phyloP scores from a whole-genome alignment of 352 stramenopile species.

The Pythium monospermum region DNA sequence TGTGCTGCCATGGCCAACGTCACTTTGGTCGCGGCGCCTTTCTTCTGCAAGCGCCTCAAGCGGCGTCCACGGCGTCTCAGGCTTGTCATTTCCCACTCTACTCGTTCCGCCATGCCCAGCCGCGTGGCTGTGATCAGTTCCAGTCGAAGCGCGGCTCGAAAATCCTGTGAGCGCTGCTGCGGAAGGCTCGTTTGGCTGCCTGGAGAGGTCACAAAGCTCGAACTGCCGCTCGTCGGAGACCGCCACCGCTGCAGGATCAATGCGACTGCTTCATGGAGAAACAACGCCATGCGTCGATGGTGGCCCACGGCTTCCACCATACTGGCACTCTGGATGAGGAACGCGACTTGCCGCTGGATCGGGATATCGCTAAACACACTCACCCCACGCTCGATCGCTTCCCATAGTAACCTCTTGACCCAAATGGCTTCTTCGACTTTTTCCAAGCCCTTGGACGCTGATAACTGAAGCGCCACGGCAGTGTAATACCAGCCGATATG shows the following conservation, averaged over 20 bases:
- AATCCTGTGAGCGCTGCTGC: constrained; percentile 33
- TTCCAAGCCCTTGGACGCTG: constrained; percentile 17
- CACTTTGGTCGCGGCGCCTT: not conserved
- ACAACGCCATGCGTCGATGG: constrained; percentile 54
- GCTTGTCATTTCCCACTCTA: constrained; percentile 44
- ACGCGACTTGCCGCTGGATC: constrained; percentile 50
- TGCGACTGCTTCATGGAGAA: constrained; percentile 59
- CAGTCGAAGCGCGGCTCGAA: constrained; percentile 53
- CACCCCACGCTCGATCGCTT: constrained; percentile 57
- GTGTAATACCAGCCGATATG: constrained; percentile 75
- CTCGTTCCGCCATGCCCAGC: constrained; percentile 37
- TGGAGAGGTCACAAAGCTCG: constrained; percentile 6
- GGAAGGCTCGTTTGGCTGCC: constrained; percentile 3
- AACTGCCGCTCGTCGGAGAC: constrained; percentile 8
- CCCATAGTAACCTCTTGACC: constrained; percentile 66
- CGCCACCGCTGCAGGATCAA: constrained; percentile 15
- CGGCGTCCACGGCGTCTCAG: constrained; percentile 22
- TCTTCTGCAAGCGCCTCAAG: constrained; percentile 17
- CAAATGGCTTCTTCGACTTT: constrained; percentile 55
- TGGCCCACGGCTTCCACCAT: constrained; percentile 68
- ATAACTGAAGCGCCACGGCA: constrained; percentile 30
- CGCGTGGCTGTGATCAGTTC: constrained; percentile 43
- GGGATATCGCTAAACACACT: constrained; percentile 44
- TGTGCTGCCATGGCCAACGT: constrained; percentile 9
- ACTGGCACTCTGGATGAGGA: constrained; percentile 53